phyloP scores from a whole-genome alignment of 305 asterid species.

The Fraxinus xanthoxyloides region DNA sequence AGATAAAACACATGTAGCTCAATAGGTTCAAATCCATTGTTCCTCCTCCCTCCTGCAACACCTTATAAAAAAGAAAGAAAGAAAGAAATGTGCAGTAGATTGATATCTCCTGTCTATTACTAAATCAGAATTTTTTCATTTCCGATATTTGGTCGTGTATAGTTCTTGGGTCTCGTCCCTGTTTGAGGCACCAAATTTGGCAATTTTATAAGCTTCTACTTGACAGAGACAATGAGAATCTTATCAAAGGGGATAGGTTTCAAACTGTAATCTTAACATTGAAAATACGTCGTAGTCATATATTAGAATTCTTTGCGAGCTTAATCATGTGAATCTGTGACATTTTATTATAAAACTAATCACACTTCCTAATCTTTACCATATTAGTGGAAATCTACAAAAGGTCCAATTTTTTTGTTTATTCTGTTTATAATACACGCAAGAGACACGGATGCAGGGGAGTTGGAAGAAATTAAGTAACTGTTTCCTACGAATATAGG shows the following conservation, averaged over 20 bases:
- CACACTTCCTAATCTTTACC: background rate
- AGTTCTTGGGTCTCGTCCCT: background rate
- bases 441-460: background rate
- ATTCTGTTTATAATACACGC: background rate
- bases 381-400: background rate
- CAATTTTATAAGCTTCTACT: background rate
- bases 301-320: background rate
- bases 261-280: background rate
- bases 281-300: background rate
- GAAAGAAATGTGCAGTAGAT: background rate
- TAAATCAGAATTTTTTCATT: background rate
- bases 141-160: background rate
- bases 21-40: background rate
- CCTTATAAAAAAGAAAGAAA: background rate
- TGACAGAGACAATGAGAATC: background rate
- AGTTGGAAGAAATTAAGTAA: background rate
- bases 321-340: background rate
- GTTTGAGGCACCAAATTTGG: background rate
- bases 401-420: background rate
- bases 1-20: background rate
- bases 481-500: background rate
- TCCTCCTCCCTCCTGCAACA: background rate
- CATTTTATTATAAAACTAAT: background rate
- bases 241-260: background rate
- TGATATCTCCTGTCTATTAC: background rate